Evolutionary conservation across 2,329 filamentous ascomycete genomes (phyloP).

Genomic region (Amauroascus niger): DNA sequence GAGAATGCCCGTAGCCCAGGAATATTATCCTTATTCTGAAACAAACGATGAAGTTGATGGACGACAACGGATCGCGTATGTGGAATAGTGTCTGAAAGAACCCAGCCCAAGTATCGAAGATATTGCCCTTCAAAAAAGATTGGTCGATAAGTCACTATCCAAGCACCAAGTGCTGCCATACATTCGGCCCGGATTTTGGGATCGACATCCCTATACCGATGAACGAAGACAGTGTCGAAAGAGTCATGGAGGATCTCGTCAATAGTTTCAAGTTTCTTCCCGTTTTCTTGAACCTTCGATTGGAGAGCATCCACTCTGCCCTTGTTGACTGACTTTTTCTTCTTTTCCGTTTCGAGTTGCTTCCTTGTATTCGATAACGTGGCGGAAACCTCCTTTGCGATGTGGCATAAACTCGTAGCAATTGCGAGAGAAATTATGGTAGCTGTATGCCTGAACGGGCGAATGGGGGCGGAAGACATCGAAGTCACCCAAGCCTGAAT

Average conservation of each 20-base stretch:
- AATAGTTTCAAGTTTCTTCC: slow-evolving; percentile 58
- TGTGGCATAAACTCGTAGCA: slow-evolving; percentile 63
- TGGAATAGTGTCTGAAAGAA: slow-evolving; percentile 70
- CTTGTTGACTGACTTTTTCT: slow-evolving; percentile 64
- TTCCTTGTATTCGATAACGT: slow-evolving; percentile 66
- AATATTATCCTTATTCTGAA: slow-evolving; percentile 70
- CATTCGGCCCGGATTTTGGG: slow-evolving; percentile 81
- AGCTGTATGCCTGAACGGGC: slow-evolving; percentile 88
- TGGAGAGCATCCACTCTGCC: slow-evolving; percentile 64
- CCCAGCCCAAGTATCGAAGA: slow-evolving; percentile 89
- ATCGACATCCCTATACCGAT: slow-evolving; percentile 91
- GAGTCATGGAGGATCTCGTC: slow-evolving; percentile 69
- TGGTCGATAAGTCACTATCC: slow-evolving; percentile 77
- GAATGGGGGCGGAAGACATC: slow-evolving; percentile 77
- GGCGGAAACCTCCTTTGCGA: slow-evolving; percentile 61
- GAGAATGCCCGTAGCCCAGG: slow-evolving; percentile 76
- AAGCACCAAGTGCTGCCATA: slow-evolving; percentile 72
- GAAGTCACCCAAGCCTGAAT: slow-evolving; percentile 80
- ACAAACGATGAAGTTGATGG: slow-evolving; percentile 69
- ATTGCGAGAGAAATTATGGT: slow-evolving; percentile 76
- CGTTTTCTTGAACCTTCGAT: slow-evolving; percentile 59
- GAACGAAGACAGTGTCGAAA: slow-evolving; percentile 87
- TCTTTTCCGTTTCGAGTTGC: slow-evolving; percentile 68
- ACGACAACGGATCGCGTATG: slow-evolving; percentile 75
- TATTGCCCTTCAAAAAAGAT: slow-evolving; percentile 86